Percentiles rank a stretch among this genome's conserved stretches.
Evolutionary conservation across 2,329 filamentous ascomycete genomes (phyloP).

Genomic region (Tolypocladium cylindrosporum): DNA sequence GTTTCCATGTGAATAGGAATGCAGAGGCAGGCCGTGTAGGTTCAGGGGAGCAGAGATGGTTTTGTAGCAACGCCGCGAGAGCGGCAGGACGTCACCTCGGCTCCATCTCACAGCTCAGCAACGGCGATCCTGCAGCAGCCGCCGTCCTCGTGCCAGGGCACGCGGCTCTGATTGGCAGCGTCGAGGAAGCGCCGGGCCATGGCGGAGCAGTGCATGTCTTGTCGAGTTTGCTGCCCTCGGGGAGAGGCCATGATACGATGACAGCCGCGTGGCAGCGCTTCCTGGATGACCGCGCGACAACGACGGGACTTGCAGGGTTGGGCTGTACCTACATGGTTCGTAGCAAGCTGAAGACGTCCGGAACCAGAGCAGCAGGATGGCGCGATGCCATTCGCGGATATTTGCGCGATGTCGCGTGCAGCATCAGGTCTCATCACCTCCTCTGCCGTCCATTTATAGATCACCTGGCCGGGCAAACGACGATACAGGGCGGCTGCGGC

Average conservation of each 20-base stretch:
- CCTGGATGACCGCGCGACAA: not conserved
- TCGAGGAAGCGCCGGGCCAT: not conserved
- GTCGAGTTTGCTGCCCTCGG: not conserved
- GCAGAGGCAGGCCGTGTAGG: not conserved
- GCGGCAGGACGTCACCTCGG: not conserved
- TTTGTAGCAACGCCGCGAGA: not conserved
- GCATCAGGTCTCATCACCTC: not conserved
- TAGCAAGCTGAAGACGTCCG: not conserved
- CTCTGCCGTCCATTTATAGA: not conserved
- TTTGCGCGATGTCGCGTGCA: not conserved
- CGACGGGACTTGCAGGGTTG: not conserved
- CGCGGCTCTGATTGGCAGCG: not conserved
- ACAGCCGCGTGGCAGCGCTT: not conserved
- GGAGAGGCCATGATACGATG: not conserved
- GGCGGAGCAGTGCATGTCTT: not conserved
- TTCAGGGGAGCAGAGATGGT: not conserved
- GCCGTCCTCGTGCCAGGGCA: not conserved
- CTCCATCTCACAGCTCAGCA: not conserved
- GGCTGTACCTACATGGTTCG: not conserved
- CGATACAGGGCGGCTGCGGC: not conserved
- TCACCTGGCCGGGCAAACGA: not conserved
- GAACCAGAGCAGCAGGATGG: not conserved
- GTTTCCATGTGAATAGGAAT: not conserved
- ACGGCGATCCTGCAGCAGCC: no score
- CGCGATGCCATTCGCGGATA: not conserved